A percentile compares a stretch with the other conserved stretches of the same genome.
Evolutionary conservation across 2,329 filamentous ascomycete genomes (phyloP).

Genomic region (Talaromyces piceae): DNA sequence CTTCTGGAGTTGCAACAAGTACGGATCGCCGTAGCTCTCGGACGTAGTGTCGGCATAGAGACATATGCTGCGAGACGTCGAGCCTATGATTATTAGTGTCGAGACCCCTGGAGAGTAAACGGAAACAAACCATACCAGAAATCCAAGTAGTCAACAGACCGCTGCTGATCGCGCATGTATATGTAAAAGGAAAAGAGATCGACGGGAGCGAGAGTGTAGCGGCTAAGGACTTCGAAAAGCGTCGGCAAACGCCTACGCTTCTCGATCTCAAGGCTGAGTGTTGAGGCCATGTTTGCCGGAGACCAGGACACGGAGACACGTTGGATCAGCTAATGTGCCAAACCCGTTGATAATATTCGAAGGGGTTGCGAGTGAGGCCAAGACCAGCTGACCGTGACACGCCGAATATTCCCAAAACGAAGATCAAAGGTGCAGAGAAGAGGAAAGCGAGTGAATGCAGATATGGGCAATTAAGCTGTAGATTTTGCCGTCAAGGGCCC

Average conservation of each 20-base stretch:
- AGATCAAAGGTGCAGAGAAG: not conserved
- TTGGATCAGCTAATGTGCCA: not conserved
- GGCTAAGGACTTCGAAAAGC: constrained; percentile 89
- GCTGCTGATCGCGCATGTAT: constrained; percentile 97
- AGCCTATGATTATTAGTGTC: constrained; percentile 58
- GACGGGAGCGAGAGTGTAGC: constrained; percentile 88
- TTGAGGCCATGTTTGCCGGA: constrained; percentile 6
- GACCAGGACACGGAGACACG: not conserved
- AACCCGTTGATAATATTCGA: not conserved
- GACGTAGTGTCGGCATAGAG: constrained; percentile 89
- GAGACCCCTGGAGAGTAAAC: not conserved
- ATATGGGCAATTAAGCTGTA: not conserved
- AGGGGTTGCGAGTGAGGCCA: not conserved
- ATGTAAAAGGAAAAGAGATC: constrained; percentile 99
- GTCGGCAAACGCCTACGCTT: constrained; percentile 79
- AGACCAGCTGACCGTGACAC: not conserved
- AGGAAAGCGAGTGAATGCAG: not conserved
- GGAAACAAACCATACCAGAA: constrained; percentile 74
- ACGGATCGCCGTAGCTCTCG: constrained; percentile 90
- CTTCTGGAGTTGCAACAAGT: constrained; percentile 83
- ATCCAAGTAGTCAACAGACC: constrained; percentile 94
- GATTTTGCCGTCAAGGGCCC: not conserved
- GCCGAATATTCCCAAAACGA: not conserved
- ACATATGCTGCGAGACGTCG: constrained; percentile 98
- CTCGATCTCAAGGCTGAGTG: constrained; percentile 9